phyloP scores from a whole-genome alignment of 2,329 filamentous ascomycete genomes.

The Apiospora aurea region DNA sequence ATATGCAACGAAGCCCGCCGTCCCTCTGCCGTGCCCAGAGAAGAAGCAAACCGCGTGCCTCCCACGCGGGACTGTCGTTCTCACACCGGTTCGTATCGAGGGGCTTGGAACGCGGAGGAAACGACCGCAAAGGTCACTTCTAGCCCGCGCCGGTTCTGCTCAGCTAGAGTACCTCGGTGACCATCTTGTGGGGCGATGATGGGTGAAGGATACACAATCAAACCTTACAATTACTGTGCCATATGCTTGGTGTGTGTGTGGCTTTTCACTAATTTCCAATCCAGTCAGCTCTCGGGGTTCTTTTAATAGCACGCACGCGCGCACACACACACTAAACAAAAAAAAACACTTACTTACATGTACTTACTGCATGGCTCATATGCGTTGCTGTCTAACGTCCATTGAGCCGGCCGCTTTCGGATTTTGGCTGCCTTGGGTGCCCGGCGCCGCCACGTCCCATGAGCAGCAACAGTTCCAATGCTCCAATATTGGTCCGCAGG shows the following conservation, averaged over 20 bases:
- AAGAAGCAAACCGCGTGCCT: slow-evolving; percentile 11
- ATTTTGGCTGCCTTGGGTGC: neutral
- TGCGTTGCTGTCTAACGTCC: slow-evolving; percentile 1
- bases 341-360: neutral
- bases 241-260: neutral
- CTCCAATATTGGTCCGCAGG: neutral
- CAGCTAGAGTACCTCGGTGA: neutral
- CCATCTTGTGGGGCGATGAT: slow-evolving; percentile 2
- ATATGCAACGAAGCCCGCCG: neutral
- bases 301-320: neutral
- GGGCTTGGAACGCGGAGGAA: neutral
- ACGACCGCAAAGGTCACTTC: neutral
- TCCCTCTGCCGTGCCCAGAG: slow-evolving; percentile 5
- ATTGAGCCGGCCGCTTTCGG: neutral
- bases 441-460: neutral
- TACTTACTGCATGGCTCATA: neutral
- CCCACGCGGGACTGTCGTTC: neutral
- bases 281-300: slow-evolving; percentile 1
- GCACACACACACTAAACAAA: neutral
- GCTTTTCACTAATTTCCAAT: slow-evolving; percentile 14
- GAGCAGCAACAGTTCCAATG: neutral
- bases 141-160: neutral
- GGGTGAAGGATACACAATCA: slow-evolving; percentile 8
- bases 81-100: slow-evolving; percentile 17
- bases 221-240: slow-evolving; percentile 2